These are phyloP conservation scores for Nothopassalora personata DNA, from an alignment of 2,329 filamentous ascomycete genomes.

Conservation along the genomic window DNA sequence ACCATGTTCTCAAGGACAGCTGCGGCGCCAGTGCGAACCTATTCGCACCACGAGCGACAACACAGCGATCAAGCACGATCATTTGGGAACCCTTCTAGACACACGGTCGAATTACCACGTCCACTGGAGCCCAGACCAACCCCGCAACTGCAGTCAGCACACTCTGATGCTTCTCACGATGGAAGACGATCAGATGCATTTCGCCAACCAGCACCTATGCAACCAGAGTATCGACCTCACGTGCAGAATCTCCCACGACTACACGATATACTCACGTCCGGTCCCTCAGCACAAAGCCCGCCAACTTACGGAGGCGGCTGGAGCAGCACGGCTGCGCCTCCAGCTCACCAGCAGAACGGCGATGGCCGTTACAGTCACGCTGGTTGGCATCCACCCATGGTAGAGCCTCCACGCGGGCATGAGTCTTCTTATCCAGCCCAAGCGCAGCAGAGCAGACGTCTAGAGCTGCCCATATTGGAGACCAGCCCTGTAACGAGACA, in stretches of 20 bases:
- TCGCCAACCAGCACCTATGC: slow-evolving; percentile 9
- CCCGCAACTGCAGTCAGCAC: slow-evolving; percentile 15
- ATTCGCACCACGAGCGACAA: slow-evolving; percentile 18
- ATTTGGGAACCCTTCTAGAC: slow-evolving; percentile 13
- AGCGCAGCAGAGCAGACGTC: slow-evolving; percentile 13
- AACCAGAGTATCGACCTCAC: slow-evolving; percentile 19
- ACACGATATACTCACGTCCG: slow-evolving; percentile 28
- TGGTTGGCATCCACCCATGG: slow-evolving; percentile 21
- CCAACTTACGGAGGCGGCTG: slow-evolving; percentile 13
- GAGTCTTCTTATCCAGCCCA: slow-evolving; percentile 12
- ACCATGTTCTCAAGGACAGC: slow-evolving; percentile 13
- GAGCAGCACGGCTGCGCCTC: slow-evolving; percentile 10
- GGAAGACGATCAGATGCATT: slow-evolving; percentile 19
- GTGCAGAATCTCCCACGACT: slow-evolving; percentile 27
- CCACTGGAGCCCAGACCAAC: slow-evolving; percentile 26
- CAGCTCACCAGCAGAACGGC: slow-evolving; percentile 14
- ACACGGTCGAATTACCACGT: slow-evolving; percentile 21
- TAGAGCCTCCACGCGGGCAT: slow-evolving; percentile 16
- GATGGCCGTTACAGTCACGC: slow-evolving; percentile 17
- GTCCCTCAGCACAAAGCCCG: slow-evolving; percentile 10
- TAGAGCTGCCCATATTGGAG: slow-evolving; percentile 29
- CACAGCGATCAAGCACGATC: slow-evolving; percentile 10
- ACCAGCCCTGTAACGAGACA: slow-evolving; percentile 25
- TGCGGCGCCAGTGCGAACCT: slow-evolving; percentile 5
- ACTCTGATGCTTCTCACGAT: slow-evolving; percentile 12